Conservation (phyloP, 441 rosid genomes). For the Mallotus japonicus region DNA sequence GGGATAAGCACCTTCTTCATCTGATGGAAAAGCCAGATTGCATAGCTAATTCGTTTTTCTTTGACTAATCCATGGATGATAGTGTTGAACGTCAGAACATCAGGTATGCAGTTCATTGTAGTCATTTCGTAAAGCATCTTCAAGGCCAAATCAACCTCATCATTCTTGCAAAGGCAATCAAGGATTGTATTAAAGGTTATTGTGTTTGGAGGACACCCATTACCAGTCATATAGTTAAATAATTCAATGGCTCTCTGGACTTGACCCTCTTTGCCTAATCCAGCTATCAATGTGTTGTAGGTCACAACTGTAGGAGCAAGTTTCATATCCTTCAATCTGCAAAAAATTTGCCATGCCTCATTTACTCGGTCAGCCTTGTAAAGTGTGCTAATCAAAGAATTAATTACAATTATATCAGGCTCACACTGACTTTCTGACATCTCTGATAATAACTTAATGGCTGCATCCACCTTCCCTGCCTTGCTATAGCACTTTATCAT, state of each 20-base stretch:
- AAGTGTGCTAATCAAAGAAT: conserved; percentile 75
- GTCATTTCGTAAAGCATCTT: conserved; percentile 65
- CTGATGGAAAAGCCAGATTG: conserved; percentile 83
- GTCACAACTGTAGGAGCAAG: conserved; percentile 84
- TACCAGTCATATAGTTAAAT: conserved; percentile 54
- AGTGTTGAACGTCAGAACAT: conserved; percentile 83
- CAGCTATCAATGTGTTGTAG: conserved; percentile 74
- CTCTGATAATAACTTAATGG: conserved; percentile 71
- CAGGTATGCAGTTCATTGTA: conserved; percentile 57
- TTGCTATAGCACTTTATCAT: conserved; percentile 92
- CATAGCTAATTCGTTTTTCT: conserved; percentile 50
- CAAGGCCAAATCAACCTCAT: conserved; percentile 66
- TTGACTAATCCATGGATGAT: conserved; percentile 69
- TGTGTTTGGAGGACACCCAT: conserved; percentile 72
- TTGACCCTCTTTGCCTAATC: conserved; percentile 72
- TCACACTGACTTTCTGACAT: conserved; percentile 64
- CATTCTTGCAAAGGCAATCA: conserved; percentile 93
- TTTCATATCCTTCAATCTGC: conserved; percentile 59
- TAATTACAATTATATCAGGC: conserved; percentile 74
- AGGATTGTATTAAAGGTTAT: conserved; percentile 79
- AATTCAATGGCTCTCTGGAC: conserved; percentile 57
- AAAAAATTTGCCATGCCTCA: conserved; percentile 90
- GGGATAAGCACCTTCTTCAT: conserved; percentile 76
- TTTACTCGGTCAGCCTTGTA: conserved; percentile 68
- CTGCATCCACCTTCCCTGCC: conserved; percentile 73